Evolutionary conservation across 2,329 filamentous ascomycete species (phyloP).

Genomic region (Drechslerella coelobrocha): DNA sequence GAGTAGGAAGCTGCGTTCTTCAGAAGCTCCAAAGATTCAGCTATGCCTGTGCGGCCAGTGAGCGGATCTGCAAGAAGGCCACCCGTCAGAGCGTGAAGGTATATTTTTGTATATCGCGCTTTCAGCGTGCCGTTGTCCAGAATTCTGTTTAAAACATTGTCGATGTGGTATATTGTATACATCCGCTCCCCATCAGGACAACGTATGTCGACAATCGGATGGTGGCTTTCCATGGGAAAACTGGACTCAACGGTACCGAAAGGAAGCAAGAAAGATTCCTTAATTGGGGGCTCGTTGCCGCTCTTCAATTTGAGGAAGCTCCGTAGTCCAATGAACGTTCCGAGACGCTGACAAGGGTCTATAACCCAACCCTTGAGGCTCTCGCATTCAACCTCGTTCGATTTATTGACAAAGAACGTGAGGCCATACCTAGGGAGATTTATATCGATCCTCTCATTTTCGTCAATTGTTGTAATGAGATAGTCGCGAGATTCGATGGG

Average conservation of each 20-base stretch:
- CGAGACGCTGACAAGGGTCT: slow-evolving; percentile 61
- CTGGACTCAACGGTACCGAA: neutral
- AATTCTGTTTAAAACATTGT: slow-evolving; percentile 63
- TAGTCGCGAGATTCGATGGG: slow-evolving; percentile 6
- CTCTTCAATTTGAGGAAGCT: slow-evolving; percentile 62
- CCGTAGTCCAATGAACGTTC: slow-evolving; percentile 62
- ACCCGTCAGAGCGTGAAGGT: slow-evolving; percentile 66
- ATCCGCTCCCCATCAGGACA: slow-evolving; percentile 36
- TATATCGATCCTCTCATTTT: slow-evolving; percentile 56
- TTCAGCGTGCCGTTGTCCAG: slow-evolving; percentile 63
- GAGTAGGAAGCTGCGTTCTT: slow-evolving; percentile 63
- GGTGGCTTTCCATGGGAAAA: neutral
- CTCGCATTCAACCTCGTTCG: slow-evolving; percentile 58
- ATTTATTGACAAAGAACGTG: slow-evolving; percentile 59
- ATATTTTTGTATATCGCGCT: slow-evolving; percentile 63
- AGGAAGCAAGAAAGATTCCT: slow-evolving; percentile 44
- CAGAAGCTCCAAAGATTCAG: slow-evolving; percentile 64
- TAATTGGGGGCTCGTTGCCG: slow-evolving; percentile 51
- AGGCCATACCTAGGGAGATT: slow-evolving; percentile 62
- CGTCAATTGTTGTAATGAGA: neutral
- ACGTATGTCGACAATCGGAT: neutral
- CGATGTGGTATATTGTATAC: slow-evolving; percentile 62
- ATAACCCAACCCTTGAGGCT: slow-evolving; percentile 64
- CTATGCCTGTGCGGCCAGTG: slow-evolving; percentile 63
- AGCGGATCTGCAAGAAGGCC: slow-evolving; percentile 63